These are phyloP conservation scores for Skeletonema tropicum DNA, from an alignment of 108 stramenopile species.

Conservation along the genomic window DNA sequence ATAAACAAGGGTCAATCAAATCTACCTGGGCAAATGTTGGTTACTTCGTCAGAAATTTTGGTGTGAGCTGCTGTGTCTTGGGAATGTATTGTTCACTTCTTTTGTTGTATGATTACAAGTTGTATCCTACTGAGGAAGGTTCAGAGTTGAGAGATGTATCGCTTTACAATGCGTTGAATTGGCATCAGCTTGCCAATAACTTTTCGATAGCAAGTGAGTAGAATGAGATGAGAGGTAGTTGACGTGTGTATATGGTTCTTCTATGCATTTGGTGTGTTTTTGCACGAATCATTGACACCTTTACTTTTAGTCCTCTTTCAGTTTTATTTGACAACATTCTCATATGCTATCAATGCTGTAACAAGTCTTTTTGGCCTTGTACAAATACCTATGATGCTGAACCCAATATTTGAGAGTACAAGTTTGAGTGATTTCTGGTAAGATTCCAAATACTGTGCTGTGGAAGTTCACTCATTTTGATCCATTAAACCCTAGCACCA, in stretches of 20 bases:
- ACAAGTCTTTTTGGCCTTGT: conserved; percentile 37
- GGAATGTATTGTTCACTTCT: conserved; percentile 38
- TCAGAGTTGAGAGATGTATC: conserved; percentile 20
- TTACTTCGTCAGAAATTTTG: conserved; percentile 16
- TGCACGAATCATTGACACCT: background rate
- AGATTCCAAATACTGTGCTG: too few relatives aligned
- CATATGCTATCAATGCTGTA: conserved; percentile 48
- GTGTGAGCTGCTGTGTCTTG: conserved; percentile 1
- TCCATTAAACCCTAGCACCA: too few relatives aligned
- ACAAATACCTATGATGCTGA: conserved; percentile 40
- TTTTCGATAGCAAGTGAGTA: conserved; percentile 32
- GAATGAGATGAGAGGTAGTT: background rate
- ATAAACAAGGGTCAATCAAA: conserved; percentile 24
- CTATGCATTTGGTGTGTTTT: background rate
- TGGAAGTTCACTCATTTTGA: too few relatives aligned
- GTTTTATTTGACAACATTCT: conserved; percentile 62
- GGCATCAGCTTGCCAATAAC: conserved; percentile 35
- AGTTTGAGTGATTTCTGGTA: conserved; percentile 46
- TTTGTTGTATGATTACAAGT: conserved; percentile 22
- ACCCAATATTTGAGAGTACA: conserved; percentile 45
- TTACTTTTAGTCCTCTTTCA: conserved; percentile 53
- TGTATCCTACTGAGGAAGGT: conserved; percentile 23
- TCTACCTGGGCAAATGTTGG: conserved; percentile 16
- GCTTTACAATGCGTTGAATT: conserved; percentile 12
- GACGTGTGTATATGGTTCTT: background rate